These are phyloP conservation scores for Parasitella parasitica DNA, from an alignment of 371 early-diverging fungal genomes.

Conservation along the genomic window DNA sequence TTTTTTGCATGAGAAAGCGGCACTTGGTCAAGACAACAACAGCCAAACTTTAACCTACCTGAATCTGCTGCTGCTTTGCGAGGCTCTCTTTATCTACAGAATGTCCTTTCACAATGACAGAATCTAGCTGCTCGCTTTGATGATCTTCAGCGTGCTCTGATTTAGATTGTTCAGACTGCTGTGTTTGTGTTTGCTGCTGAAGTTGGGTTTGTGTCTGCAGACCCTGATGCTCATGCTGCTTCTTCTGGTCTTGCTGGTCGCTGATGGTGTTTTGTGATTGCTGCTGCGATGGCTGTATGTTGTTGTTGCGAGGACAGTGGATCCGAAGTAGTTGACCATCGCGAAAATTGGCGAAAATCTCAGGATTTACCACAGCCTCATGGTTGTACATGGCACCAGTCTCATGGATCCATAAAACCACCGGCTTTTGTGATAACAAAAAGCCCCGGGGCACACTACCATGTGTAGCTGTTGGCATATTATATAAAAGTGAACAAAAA, in stretches of 20 bases:
- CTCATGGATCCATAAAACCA: conserved; percentile 50
- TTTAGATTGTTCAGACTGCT: conserved; percentile 1
- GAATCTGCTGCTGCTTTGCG: conserved; percentile 58
- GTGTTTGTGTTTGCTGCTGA: conserved; percentile 8
- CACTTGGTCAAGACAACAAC: too few species aligned
- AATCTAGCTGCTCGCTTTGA: conserved; percentile 12
- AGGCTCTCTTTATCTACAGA: conserved; percentile 49
- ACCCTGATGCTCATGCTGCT: conserved; percentile 10
- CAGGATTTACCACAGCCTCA: conserved; percentile 84
- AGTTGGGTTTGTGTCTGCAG: neutral
- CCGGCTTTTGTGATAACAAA: conserved; percentile 40
- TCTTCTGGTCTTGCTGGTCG: conserved; percentile 14
- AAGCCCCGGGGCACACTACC: conserved; percentile 7
- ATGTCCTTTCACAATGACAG: conserved; percentile 50
- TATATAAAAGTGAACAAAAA: neutral
- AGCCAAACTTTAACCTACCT: conserved; percentile 49
- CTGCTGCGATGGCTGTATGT: conserved; percentile 26
- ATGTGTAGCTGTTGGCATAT: conserved; percentile 11
- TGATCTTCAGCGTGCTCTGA: conserved; percentile 1
- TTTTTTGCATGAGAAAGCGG: neutral
- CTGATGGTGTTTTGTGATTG: conserved; percentile 26
- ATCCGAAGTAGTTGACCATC: conserved; percentile 76
- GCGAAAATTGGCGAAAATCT: conserved; percentile 71
- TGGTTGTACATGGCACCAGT: conserved; percentile 43
- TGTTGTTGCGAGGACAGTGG: conserved; percentile 28